These are phyloP conservation scores for Podaxis sp. DNA, from an alignment of 768 basidiomycete genomes.

Conservation along the genomic window DNA sequence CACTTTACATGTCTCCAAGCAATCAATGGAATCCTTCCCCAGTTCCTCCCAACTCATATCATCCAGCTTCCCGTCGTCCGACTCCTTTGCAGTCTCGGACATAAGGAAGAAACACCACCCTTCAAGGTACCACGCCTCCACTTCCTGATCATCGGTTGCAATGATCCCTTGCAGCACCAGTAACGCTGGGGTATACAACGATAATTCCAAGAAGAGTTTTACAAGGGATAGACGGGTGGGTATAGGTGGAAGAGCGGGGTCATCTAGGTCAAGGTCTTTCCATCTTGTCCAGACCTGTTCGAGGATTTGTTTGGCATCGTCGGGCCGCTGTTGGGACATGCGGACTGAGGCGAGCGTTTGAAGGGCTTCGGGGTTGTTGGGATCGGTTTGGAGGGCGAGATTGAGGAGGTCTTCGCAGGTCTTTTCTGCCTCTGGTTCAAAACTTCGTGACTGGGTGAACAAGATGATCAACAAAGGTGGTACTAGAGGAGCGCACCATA, in stretches of 20 bases:
- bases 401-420: conserved; percentile 77
- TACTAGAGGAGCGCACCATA: conserved; percentile 56
- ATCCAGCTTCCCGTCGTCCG: conserved; percentile 40
- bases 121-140: conserved; percentile 93
- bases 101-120: conserved; percentile 92
- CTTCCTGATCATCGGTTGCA: conserved; percentile 78
- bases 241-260: conserved; percentile 67
- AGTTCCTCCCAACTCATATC: conserved; percentile 75
- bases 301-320: conserved; percentile 73
- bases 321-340: conserved; percentile 81
- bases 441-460: conserved; percentile 40
- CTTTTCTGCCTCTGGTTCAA: conserved; percentile 77
- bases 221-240: conserved; percentile 70
- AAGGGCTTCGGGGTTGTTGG: conserved; percentile 75
- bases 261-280: conserved; percentile 74
- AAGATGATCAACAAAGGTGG: background rate
- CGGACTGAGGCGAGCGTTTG: conserved; percentile 82
- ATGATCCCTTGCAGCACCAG: conserved; percentile 77
- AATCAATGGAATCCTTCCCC: conserved; percentile 73
- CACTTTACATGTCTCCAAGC: conserved; percentile 78
- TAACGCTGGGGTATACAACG: conserved; percentile 68
- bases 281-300: conserved; percentile 67
- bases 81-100: conserved; percentile 68
- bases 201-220: conserved; percentile 80
- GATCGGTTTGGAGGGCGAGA: conserved; percentile 71